A percentile compares a stretch with the other conserved stretches of the same genome.
phyloP scores from a whole-genome alignment of 257 asterid species.

The Fraxinus americana region DNA sequence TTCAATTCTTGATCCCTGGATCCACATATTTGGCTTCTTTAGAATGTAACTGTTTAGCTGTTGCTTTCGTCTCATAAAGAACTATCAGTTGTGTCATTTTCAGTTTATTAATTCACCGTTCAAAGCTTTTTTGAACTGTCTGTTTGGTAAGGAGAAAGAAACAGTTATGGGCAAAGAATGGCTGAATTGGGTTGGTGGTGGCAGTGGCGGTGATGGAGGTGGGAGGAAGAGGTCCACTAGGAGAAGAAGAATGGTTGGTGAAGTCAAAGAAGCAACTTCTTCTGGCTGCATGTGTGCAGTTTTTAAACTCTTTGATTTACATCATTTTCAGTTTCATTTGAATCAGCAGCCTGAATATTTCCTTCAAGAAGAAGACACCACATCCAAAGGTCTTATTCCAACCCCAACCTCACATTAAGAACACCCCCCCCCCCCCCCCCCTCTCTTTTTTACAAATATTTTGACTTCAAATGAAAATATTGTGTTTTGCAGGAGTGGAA shows the following conservation, averaged over 20 bases:
- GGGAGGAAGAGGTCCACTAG: slow-evolving; percentile 34
- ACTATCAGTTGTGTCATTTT: slow-evolving; percentile 40
- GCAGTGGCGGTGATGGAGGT: slow-evolving; percentile 14
- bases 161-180: slow-evolving; percentile 73
- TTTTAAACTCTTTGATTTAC: slow-evolving; percentile 69
- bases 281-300: slow-evolving; percentile 88
- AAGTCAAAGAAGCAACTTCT: slow-evolving; percentile 26
- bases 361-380: slow-evolving; percentile 32
- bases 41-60: slow-evolving; percentile 10
- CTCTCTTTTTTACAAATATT: too few species aligned
- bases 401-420: background rate
- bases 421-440: too few species aligned
- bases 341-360: slow-evolving; percentile 40
- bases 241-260: slow-evolving; percentile 27
- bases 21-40: slow-evolving; percentile 34
- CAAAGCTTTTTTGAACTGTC: background rate
- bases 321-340: slow-evolving; percentile 50
- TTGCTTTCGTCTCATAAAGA: slow-evolving; percentile 3
- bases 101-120: slow-evolving; percentile 15
- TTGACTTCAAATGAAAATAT: background rate
- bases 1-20: slow-evolving; percentile 14
- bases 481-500: slow-evolving; percentile 56
- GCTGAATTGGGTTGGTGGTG: slow-evolving; percentile 58
- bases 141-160: background rate
- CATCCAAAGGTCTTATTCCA: slow-evolving; percentile 48